Evolutionary conservation across 495 filamentous ascomycete genomes (phyloP), one percentile per base, ranked within the genome.

Genomic region (Podospora appendiculata): DNA sequence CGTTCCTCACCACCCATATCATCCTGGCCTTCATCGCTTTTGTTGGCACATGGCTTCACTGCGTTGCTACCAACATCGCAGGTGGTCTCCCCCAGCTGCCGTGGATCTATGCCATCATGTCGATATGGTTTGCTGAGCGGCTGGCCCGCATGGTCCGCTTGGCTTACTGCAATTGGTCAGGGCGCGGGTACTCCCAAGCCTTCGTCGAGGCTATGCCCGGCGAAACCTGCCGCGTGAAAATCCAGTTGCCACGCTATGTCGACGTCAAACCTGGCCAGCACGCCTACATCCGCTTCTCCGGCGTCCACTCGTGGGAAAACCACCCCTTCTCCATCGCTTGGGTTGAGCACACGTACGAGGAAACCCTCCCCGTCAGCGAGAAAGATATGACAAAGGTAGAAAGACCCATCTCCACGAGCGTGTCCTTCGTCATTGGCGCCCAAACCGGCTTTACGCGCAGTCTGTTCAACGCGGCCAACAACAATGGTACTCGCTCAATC

Each of bases 251-350:
- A 46, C 87, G 85, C 5, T 82, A 86, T 45, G 85, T 90, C 75
- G 74, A 75, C 44, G 84, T 93, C 72, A 71, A 77, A 43, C 92
- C 93, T 1, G 93, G 93, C 48, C 87, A 88, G 55, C 91, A 97
- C 70, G 81, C 81, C 52, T 98, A 95, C 64, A 73, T 98, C 39
- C 92, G 90, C 62, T 86, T 95, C 54, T 81, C 81, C 32, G 69
- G 82, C 10, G 58, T 95, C 54, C 86, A 81, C 41, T 77, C 79
- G 55, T 94, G 87, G 87, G 89, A 89, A 55, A 89, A 81, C 41
- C 93, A 98, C 65, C 93, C 93, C 4, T 97, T 98, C 71, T 93
- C 90, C 32, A 78, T 97, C 47, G 90, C 87, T 51, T 97, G 92
- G 91, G 82, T 81, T 61, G 66, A 79, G 48, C 72, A 79, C 53